phyloP scores from a whole-genome alignment of 164 flowering plant genomes.

The Berberis thunbergii region DNA sequence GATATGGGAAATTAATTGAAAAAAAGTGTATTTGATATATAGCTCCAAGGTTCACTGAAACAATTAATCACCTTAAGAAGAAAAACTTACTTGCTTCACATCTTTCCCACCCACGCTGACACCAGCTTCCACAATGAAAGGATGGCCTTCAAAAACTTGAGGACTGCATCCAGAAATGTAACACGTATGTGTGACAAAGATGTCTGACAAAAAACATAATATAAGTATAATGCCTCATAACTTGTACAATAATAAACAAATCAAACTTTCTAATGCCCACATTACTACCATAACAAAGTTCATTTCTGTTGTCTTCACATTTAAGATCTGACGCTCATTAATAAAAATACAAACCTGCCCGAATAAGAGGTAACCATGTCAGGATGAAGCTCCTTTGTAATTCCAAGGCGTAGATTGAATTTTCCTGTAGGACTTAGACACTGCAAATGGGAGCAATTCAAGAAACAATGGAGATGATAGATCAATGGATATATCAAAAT shows the following conservation, averaged over 20 bases:
- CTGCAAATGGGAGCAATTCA: conserved; percentile 26
- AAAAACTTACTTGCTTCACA: conserved; percentile 76
- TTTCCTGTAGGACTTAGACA: conserved; percentile 99
- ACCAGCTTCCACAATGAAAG: conserved; percentile 97
- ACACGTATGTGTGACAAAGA: conserved; percentile 1
- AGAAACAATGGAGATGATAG: background rate
- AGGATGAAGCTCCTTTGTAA: conserved; percentile 94
- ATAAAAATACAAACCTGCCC: conserved; percentile 53
- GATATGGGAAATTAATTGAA: no score
- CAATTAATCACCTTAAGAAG: background rate
- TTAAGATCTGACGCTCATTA: no score
- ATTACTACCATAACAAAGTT: no score
- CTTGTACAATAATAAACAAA: background rate
- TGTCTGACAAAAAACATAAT: conserved; percentile 3
- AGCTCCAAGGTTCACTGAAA: background rate
- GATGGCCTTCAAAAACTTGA: conserved; percentile 98
- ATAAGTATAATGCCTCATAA: background rate
- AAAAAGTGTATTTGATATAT: no score
- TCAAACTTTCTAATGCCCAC: background rate
- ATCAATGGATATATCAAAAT: no score
- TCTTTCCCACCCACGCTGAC: conserved; percentile 96
- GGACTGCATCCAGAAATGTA: conserved; percentile 43
- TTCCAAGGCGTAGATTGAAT: conserved; percentile 95
- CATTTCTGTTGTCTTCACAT: no score
- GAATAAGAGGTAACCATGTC: conserved; percentile 98